Base-by-base conservation (phyloP, 1,139 yeast genomes). In the Lodderomyces jiufengensis region DNA sequence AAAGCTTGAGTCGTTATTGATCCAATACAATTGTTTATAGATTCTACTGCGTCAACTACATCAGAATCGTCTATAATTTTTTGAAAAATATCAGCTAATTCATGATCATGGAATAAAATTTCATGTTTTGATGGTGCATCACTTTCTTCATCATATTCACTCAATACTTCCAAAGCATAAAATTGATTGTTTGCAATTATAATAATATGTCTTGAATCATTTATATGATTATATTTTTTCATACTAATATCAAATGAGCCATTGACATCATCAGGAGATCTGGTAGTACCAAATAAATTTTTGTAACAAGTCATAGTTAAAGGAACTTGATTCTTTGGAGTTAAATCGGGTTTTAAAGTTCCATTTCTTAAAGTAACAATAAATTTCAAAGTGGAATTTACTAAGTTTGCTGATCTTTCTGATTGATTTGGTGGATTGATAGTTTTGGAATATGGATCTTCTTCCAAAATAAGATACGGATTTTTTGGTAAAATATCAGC, bases 401-500 rank as follows among this genome's bases (percentile, higher is more conserved):
- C 70, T 48, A 83, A 61, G 27, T 74, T 80, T 2, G 88, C 80
- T 4, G 88, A 79, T 32, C 90, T 57, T 43, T 78, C 81, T 3
- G 77, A 65, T 58, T 83, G 92, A 40, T 73, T 66, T 5, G 86
- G 84, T 23, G 80, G 78, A 39, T 70, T 75, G 40, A 70, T 56
- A n/a, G 74, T 68, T 47, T 65, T 64, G 13, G 72, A 55, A 45
- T 77, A 70, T 1, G 90, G 88, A 47, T 83, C 94, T 50, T 82
- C 84, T 46, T 82, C 87, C 22, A 83, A 57, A 7, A 83, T 73
- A 47, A 83, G 66, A 48, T 80, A 83, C 0, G 94, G 94, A 50
- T 83, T 83, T 42, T 90, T 63, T 4, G 94, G 94, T 35, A 83
- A 62, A 2, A 83, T 78, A 47, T 80, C 84, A 10, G 80, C 80